Conservation (phyloP, 2,329 filamentous ascomycete species). For the Endothia cerciana region DNA sequence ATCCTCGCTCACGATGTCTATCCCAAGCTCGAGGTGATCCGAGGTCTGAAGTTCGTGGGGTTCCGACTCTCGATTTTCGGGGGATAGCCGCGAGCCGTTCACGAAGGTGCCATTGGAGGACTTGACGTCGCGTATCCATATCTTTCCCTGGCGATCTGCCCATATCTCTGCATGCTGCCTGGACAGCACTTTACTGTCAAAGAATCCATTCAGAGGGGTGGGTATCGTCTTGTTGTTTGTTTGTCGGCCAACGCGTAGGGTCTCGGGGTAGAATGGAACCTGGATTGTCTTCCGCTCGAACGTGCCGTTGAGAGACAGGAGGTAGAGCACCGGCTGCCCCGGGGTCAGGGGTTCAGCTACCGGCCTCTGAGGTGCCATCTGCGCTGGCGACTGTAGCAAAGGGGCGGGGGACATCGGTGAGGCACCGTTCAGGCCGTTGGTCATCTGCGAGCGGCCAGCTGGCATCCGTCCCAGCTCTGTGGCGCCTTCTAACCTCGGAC, state of each 20-base stretch:
- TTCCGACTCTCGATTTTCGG: slow-evolving; percentile 94
- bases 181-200: slow-evolving; percentile 97
- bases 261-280: slow-evolving; percentile 93
- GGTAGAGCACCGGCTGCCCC: slow-evolving; percentile 78
- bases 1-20: slow-evolving; percentile 98
- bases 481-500: slow-evolving; percentile 51
- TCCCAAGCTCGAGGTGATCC: slow-evolving; percentile 91
- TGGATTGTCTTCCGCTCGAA: slow-evolving; percentile 97
- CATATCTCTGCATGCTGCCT: slow-evolving; percentile 96
- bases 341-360: slow-evolving; percentile 64
- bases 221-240: slow-evolving; percentile 97
- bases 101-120: slow-evolving; percentile 99
- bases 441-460: slow-evolving; percentile 42
- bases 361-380: slow-evolving; percentile 57
- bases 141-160: slow-evolving; percentile 81
- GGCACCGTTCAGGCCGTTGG: slow-evolving; percentile 50
- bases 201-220: slow-evolving; percentile 89
- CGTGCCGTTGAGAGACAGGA: slow-evolving; percentile 90
- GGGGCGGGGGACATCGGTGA: slow-evolving; percentile 43
- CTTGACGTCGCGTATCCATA: slow-evolving; percentile 96
- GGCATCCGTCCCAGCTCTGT: slow-evolving; percentile 52
- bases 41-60: slow-evolving; percentile 90
- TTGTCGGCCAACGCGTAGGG: slow-evolving; percentile 89
- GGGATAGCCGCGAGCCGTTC: slow-evolving; percentile 86
- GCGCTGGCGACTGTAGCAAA: slow-evolving; percentile 43